phyloP scores from a whole-genome alignment of 331 rosid species.

The Pyrus hybrid region DNA sequence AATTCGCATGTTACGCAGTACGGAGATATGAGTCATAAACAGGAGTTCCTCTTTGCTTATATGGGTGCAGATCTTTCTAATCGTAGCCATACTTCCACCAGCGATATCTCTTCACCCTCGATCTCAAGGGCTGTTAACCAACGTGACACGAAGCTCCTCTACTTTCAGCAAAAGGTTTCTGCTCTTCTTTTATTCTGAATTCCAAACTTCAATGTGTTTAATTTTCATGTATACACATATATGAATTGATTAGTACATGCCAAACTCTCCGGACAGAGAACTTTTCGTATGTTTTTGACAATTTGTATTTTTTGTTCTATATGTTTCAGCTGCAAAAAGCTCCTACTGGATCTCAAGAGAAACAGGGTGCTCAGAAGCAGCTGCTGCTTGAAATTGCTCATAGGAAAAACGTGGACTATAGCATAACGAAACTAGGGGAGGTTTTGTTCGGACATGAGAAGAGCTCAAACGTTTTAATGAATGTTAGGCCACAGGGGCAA shows the following conservation, averaged over 20 bases:
- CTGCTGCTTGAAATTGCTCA: constrained; percentile 22
- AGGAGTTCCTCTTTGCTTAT: constrained; percentile 14
- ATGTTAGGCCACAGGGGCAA: no score
- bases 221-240: no score
- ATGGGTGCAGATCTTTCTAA: constrained; percentile 23
- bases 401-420: no score
- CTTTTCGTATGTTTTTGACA: no score
- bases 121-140: constrained; percentile 18
- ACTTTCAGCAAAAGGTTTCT: constrained; percentile 33
- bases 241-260: no score
- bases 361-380: constrained; percentile 30
- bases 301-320: no score
- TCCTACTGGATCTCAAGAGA: constrained; percentile 22
- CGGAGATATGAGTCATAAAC: constrained; percentile 24
- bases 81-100: neutral
- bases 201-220: no score
- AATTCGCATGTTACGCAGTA: constrained; percentile 51
- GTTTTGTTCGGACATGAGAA: no score
- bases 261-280: no score
- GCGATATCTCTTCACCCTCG: neutral
- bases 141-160: constrained; percentile 33
- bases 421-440: no score
- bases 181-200: no score
- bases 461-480: no score
- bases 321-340: constrained; percentile 22